Evolutionary conservation across 345 rosid genomes (phyloP).

Genomic region (Syzygium jambos): DNA sequence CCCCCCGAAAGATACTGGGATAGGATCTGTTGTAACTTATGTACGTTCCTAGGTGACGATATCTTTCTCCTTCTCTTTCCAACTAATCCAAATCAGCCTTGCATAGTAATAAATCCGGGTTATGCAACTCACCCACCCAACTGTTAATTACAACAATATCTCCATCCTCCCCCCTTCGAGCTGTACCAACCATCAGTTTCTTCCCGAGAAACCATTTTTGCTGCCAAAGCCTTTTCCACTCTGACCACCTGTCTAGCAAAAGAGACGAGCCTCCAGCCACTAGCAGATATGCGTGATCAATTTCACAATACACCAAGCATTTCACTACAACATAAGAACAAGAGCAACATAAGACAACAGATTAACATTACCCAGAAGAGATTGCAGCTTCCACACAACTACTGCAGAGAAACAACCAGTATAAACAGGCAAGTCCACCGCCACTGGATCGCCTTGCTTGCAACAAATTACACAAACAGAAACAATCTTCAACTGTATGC

Average conservation of each 20-base stretch:
- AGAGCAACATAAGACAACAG: neutral
- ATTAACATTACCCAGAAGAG: neutral
- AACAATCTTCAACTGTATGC: neutral
- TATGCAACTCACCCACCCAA: neutral
- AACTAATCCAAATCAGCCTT: neutral
- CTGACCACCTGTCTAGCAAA: conserved; percentile 15
- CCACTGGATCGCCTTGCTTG: neutral
- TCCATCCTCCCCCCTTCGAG: conserved; percentile 1
- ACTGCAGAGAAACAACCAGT: neutral
- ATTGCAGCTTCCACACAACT: neutral
- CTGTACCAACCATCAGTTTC: conserved; percentile 12
- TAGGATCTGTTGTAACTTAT: conserved; percentile 9
- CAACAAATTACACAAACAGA: neutral
- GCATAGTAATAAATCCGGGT: neutral
- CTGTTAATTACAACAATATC: conserved; percentile 14
- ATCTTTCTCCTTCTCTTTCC: neutral
- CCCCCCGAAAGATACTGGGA: neutral
- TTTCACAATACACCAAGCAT: conserved; percentile 13
- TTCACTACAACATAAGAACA: conserved; percentile 21
- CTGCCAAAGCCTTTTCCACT: conserved; percentile 21
- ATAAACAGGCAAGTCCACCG: neutral
- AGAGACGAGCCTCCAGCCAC: conserved; percentile 21
- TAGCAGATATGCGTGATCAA: conserved; percentile 28
- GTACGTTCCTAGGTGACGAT: conserved; percentile 1
- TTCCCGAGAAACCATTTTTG: conserved; percentile 9